Base-by-base conservation (phyloP, 116 monocot genomes). In the Trichopus zeylanicus region DNA sequence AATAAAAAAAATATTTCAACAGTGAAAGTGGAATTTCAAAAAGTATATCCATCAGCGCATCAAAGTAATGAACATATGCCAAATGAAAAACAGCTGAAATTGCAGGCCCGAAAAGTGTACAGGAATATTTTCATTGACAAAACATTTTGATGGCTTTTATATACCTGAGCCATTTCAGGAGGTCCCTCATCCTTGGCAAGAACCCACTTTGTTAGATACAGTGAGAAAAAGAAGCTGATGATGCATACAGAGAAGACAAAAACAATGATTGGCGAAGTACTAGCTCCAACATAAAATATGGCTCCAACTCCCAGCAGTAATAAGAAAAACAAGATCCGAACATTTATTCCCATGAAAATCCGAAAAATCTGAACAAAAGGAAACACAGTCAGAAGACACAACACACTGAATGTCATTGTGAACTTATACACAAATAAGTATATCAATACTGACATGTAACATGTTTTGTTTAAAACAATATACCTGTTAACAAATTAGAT, bases 171-270 rank as follows among this genome's bases (percentile, higher is more conserved):
- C 98, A 98, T 98, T 76, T 98, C 98, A 42, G 88, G 88, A 65
- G 98, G 98, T 0, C 98, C 98, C 64, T 98, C 98, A 63, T 98
- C 98, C 66, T 98, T 98, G 26, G 84, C 81, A 67, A 98, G 88
- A 76, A 99, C 99, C 99, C 99, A 99, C 57, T 85, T 98, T 64
- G 85, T 81, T 54, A 98, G 74, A 65, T 88, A 98, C 31, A 87
- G 48, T 42, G 98, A 48, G 64, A 98, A 98, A 59, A 82, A 68
- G 73, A 98, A 85, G 73, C 85, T 88, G 51, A 81, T 46, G 29
- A 71, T 78, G 76, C 98, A 91, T 56, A 91, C 64, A 37, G 71
- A 68, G 60, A 98, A 85, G 24, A 98, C 98, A 76, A 98, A 98
- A 49, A 98, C 54, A 23, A 98, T 53, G 57, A 98, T 81, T 33